Evolutionary conservation across 2,329 filamentous ascomycete species (phyloP).

Genomic region (Pseudocercospora fuligena): DNA sequence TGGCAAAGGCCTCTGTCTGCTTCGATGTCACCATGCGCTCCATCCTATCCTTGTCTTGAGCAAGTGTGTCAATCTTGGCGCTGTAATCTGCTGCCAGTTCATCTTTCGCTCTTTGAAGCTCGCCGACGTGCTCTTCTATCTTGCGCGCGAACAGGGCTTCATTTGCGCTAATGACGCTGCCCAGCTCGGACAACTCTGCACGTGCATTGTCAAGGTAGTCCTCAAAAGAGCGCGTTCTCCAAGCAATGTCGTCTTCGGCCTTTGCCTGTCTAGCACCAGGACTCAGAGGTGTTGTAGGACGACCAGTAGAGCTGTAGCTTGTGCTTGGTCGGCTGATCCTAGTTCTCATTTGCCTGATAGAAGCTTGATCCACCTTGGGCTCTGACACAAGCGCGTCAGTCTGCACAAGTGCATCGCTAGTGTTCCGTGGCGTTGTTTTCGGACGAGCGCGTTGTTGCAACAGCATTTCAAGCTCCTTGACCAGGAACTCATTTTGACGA

Average conservation of each 20-base stretch:
- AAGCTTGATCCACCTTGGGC: constrained; percentile 23
- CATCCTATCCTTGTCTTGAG: constrained; percentile 37
- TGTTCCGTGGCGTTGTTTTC: constrained; percentile 14
- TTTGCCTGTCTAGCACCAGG: constrained; percentile 25
- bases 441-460: constrained; percentile 28
- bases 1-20: constrained; percentile 39
- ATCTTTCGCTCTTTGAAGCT: constrained; percentile 43
- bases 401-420: constrained; percentile 31
- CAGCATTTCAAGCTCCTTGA: constrained; percentile 36
- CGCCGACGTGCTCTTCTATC: constrained; percentile 44
- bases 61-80: constrained; percentile 39
- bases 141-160: constrained; percentile 43
- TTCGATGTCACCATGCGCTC: constrained; percentile 39
- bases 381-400: constrained; percentile 27
- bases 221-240: constrained; percentile 40
- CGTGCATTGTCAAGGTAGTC: constrained; percentile 43
- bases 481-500: constrained; percentile 36
- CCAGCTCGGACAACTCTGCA: constrained; percentile 41
- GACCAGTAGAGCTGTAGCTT: constrained; percentile 13
- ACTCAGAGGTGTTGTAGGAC: constrained; percentile 27
- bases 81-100: constrained; percentile 41
- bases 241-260: constrained; percentile 27
- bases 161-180: constrained; percentile 42
- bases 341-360: constrained; percentile 19
- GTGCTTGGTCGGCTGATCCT: constrained; percentile 1